These are phyloP conservation scores for Apiospora koreana DNA, from an alignment of 2,329 filamentous ascomycete genomes.

Conservation along the genomic window DNA sequence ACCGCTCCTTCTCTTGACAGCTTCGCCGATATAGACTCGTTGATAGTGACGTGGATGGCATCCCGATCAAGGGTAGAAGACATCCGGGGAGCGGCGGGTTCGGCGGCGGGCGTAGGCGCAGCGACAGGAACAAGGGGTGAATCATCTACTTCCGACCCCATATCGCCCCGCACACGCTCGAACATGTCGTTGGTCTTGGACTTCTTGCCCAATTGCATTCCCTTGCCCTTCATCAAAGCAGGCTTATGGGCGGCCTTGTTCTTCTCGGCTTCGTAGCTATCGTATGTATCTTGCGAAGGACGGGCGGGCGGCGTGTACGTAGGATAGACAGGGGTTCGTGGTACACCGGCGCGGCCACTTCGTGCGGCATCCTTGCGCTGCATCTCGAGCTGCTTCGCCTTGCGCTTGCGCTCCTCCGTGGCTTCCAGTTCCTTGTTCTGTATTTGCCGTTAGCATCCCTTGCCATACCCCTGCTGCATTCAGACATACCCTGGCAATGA, in stretches of 20 bases:
- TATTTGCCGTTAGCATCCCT: conserved; percentile 17
- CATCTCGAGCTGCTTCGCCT: conserved; percentile 98
- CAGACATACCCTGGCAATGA: conserved; percentile 77
- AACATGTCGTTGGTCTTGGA: conserved; percentile 98
- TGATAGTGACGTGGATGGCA: conserved; percentile 83
- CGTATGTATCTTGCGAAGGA: conserved; percentile 78
- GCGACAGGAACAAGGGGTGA: conserved; percentile 64
- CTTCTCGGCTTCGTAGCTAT: conserved; percentile 96
- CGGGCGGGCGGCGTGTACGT: conserved; percentile 82
- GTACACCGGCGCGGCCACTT: conserved; percentile 64
- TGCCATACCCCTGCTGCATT: background rate
- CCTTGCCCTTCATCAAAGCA: conserved; percentile 81
- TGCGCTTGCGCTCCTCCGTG: conserved; percentile 95
- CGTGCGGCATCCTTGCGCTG: conserved; percentile 95
- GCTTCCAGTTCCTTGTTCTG: conserved; percentile 99
- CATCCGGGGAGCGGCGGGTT: conserved; percentile 55
- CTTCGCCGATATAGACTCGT: conserved; percentile 87
- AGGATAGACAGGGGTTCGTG: conserved; percentile 80
- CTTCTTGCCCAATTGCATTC: conserved; percentile 99
- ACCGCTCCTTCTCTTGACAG: conserved; percentile 85
- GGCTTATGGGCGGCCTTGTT: conserved; percentile 71
- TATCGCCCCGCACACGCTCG: conserved; percentile 87
- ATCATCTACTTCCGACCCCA: conserved; percentile 84
- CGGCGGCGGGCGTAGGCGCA: conserved; percentile 50
- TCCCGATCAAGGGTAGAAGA: conserved; percentile 76